These are phyloP conservation scores for Rhizophlyctis rosea DNA, from an alignment of 192 early-diverging fungal genomes.

Conservation along the genomic window DNA sequence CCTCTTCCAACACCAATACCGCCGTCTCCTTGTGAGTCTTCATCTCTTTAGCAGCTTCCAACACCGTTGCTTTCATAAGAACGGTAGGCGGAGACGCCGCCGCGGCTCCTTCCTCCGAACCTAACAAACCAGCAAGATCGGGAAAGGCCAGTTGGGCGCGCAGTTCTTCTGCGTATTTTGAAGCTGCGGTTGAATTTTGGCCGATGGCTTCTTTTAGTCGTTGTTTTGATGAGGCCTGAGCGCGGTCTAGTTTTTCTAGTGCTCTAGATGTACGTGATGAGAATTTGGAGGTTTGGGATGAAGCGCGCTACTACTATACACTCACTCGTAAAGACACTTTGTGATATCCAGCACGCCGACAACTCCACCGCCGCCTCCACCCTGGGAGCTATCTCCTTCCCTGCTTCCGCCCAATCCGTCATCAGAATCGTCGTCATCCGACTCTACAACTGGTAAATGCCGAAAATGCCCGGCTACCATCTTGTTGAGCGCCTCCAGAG, in stretches of 20 bases:
- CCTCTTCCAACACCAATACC: slow-evolving; percentile 43
- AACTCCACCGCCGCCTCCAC: slow-evolving; percentile 21
- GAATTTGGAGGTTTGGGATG: too few relatives aligned
- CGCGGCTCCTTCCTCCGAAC: too few relatives aligned
- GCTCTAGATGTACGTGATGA: too few relatives aligned
- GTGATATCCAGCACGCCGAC: slow-evolving; percentile 53
- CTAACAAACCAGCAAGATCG: slow-evolving; percentile 73
- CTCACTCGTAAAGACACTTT: slow-evolving; percentile 50
- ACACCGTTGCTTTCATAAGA: slow-evolving; percentile 33
- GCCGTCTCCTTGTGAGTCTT: slow-evolving; percentile 40
- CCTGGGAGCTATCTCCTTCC: background rate
- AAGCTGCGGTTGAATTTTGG: too few relatives aligned
- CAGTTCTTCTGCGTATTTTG: slow-evolving; percentile 55
- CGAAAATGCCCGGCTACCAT: slow-evolving; percentile 49
- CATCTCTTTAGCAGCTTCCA: slow-evolving; percentile 47
- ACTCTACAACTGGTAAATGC: slow-evolving; percentile 49
- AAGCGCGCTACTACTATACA: too few relatives aligned
- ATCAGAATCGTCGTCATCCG: slow-evolving; percentile 33
- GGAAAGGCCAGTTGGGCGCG: slow-evolving; percentile 74
- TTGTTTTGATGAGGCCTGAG: slow-evolving; percentile 67
- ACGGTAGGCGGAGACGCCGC: slow-evolving; percentile 27
- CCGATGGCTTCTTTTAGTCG: slow-evolving; percentile 59
- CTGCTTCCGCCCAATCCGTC: slow-evolving; percentile 1
- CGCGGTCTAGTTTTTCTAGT: slow-evolving; percentile 44
- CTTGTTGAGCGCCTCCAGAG: slow-evolving; percentile 44